These are phyloP conservation scores for Pittosporum tobira DNA, from an alignment of 129 eudicot genomes.

Conservation along the genomic window DNA sequence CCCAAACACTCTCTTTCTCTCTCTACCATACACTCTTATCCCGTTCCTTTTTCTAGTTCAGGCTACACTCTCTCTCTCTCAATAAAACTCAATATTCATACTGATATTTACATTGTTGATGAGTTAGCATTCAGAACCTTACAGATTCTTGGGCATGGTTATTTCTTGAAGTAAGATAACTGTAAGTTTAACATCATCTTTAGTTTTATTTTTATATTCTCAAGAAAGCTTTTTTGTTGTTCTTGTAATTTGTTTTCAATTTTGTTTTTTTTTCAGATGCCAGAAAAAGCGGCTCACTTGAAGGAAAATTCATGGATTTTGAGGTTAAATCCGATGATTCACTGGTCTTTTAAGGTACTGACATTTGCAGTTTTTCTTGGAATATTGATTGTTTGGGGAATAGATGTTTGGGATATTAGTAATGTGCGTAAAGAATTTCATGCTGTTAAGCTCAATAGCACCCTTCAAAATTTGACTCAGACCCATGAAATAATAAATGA, in stretches of 20 bases:
- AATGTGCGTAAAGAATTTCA: slow-evolving; percentile 33
- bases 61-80: too few species aligned
- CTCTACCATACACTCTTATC: background rate
- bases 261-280: slow-evolving; percentile 23
- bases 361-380: slow-evolving; percentile 39
- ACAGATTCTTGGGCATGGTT: background rate
- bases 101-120: too few species aligned
- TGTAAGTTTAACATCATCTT: slow-evolving; percentile 10
- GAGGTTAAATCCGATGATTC: slow-evolving; percentile 34
- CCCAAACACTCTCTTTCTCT: background rate
- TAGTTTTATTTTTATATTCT: background rate
- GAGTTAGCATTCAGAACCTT: too few species aligned
- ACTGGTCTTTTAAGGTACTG: slow-evolving; percentile 53
- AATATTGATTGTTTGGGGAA: slow-evolving; percentile 45
- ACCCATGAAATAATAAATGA: slow-evolving; percentile 17
- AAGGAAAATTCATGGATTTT: slow-evolving; percentile 27
- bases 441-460: slow-evolving; percentile 19
- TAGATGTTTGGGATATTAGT: slow-evolving; percentile 29
- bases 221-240: background rate
- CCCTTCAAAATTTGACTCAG: slow-evolving; percentile 1
- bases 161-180: background rate
- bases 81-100: background rate
- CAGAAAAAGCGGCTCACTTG: slow-evolving; percentile 33
- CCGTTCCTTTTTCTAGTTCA: background rate
- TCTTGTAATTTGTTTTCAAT: background rate